Base-by-base conservation (phyloP, 2,329 filamentous ascomycete species). In the Nigrospora oryzae region DNA sequence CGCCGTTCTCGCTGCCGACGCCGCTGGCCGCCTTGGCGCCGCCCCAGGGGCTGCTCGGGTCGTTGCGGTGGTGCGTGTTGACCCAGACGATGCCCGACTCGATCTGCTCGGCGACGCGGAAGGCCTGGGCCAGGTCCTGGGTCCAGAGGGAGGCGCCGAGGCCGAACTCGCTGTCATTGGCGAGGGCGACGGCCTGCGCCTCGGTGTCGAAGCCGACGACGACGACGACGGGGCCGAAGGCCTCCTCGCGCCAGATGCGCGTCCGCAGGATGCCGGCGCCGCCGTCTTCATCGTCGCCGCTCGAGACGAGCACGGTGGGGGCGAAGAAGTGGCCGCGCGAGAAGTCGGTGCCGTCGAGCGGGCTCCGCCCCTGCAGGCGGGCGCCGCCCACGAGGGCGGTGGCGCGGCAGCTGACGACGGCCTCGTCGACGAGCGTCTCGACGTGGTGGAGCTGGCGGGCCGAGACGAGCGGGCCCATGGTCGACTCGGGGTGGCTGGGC, bases 81-180 rank as follows among this genome's bases (percentile, higher is more conserved):
- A 74, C 67, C 70, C 73, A 77, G 2, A 71, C 68, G 45, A 73
- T 74, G 49, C 83, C 86, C 1, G 86, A 83, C 50, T 79, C 74
- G 51, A 91, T 73, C 38, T 72, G 72, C 58, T 87, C 84, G 42
- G 84, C 80, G 3, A 89, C 82, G 34, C 85, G 76, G 57, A 89
- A 76, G 46, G 84, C 84, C 39, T 81, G 85, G 61, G 83, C 80
- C 58, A 90, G 69, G 63, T 89, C 82, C 51, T 68, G 76, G 30
- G 86, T 91, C 79, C 89, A 87, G 16, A 91, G 71, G 23, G 81
- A 85, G 19, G 86, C 84, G 44, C 86, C 86, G 28, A 93, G 76
- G 49, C 85, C 86, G 63, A 88, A 91, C 50, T 74, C 83, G 56
- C 77, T 85, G 64, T 78, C 73, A 71, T 93, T 91, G 47, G 81